phyloP scores from a whole-genome alignment of 192 early-diverging fungal genomes.

The Podila clonocystis region DNA sequence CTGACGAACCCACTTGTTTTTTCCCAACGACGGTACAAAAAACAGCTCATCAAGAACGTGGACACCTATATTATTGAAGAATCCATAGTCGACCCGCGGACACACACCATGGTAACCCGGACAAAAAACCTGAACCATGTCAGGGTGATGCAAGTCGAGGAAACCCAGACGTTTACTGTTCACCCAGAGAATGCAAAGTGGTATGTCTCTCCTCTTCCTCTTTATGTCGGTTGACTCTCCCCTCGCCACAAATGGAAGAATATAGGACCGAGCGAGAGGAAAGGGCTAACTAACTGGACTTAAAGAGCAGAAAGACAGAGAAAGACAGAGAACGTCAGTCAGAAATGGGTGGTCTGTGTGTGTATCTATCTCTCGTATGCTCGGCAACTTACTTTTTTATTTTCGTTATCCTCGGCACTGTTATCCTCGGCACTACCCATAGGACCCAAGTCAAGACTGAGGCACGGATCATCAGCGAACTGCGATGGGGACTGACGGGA shows the following conservation, averaged over 20 bases:
- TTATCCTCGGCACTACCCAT: background rate
- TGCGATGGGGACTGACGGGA: slow-evolving; percentile 85
- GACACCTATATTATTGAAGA: slow-evolving; percentile 95
- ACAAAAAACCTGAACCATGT: slow-evolving; percentile 94
- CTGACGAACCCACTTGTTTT: too few species aligned
- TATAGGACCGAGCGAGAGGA: too few species aligned
- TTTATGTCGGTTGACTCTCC: background rate
- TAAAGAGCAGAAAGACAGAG: too few species aligned
- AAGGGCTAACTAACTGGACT: too few species aligned
- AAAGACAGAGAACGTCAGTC: too few species aligned
- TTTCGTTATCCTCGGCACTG: too few species aligned
- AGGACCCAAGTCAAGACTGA: slow-evolving; percentile 81
- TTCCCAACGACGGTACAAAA: too few species aligned
- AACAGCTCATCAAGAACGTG: slow-evolving; percentile 79
- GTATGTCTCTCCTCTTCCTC: slow-evolving; percentile 2
- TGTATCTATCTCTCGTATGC: too few species aligned
- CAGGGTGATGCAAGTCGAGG: slow-evolving; percentile 92
- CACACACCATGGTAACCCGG: slow-evolving; percentile 81
- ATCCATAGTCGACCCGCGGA: slow-evolving; percentile 81
- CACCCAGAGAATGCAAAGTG: slow-evolving; percentile 62
- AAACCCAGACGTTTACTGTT: slow-evolving; percentile 79
- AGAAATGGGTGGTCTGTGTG: too few species aligned
- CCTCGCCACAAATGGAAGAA: too few species aligned
- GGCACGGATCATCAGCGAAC: slow-evolving; percentile 89
- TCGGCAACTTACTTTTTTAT: too few species aligned